Conservation (phyloP, 148 eudicot species). For the Silene latifolia region DNA sequence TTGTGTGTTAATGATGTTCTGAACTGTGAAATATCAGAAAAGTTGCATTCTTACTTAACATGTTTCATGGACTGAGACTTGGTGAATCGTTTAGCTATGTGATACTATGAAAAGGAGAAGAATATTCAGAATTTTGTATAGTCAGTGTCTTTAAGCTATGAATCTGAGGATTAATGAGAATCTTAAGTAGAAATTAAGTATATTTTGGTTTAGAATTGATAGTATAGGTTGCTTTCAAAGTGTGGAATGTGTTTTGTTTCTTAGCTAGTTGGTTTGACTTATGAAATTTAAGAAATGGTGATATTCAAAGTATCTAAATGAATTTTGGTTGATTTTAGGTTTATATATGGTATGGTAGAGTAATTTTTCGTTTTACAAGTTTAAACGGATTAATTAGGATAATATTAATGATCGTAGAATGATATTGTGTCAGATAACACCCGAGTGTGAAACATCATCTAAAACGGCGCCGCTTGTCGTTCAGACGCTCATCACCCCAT, state of each 20-base stretch:
- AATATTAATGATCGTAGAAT: no score
- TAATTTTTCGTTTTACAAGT: neutral
- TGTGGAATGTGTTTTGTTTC: neutral
- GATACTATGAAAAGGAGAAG: conserved; percentile 1
- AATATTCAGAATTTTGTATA: conserved; percentile 4
- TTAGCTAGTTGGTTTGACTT: neutral
- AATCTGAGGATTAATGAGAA: no score
- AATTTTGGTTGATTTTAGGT: neutral
- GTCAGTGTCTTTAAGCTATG: neutral
- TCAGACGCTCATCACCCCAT: no score
- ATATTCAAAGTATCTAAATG: no score
- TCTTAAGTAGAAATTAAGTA: conserved; percentile 8
- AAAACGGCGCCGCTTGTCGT: no score
- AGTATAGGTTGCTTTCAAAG: conserved; percentile 6
- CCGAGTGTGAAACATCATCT: no score
- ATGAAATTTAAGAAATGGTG: neutral
- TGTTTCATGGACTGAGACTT: conserved; percentile 5
- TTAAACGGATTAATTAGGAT: no score
- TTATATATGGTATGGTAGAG: neutral
- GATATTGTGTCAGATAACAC: no score
- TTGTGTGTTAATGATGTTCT: neutral
- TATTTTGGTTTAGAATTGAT: neutral
- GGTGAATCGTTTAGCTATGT: conserved; percentile 6
- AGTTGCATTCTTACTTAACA: conserved; percentile 1
- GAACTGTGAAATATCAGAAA: neutral